Conservation (phyloP, 2,329 filamentous ascomycete species). For the Pseudofabraea citricarpa region DNA sequence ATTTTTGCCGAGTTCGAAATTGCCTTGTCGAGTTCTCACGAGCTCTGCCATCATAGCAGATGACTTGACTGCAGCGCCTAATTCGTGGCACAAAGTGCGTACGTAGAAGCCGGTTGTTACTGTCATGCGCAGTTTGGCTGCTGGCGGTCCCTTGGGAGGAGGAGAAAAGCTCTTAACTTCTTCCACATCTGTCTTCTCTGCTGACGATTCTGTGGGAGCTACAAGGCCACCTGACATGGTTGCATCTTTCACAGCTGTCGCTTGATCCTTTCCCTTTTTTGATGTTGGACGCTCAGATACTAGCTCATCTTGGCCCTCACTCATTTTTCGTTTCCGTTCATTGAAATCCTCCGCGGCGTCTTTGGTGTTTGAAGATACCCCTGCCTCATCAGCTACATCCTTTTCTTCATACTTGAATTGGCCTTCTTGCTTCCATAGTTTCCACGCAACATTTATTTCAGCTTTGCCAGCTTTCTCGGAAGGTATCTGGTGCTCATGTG, state of each 20-base stretch:
- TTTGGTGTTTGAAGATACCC: slow-evolving; percentile 7
- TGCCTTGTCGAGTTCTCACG: slow-evolving; percentile 72
- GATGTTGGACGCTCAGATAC: slow-evolving; percentile 20
- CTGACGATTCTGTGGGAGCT: slow-evolving; percentile 9
- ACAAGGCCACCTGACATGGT: slow-evolving; percentile 27
- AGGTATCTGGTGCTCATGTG: slow-evolving; percentile 76
- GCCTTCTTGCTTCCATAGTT: slow-evolving; percentile 54
- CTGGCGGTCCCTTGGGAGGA: slow-evolving; percentile 58
- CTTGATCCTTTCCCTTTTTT: slow-evolving; percentile 16
- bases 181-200: slow-evolving; percentile 5
- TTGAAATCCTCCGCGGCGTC: slow-evolving; percentile 31
- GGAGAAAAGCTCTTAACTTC: too few relatives aligned
- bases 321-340: slow-evolving; percentile 24
- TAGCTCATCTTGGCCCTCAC: slow-evolving; percentile 25
- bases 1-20: slow-evolving; percentile 70
- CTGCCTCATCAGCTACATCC: slow-evolving; percentile 18
- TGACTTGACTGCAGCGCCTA: slow-evolving; percentile 77
- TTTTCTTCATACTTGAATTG: background rate
- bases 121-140: slow-evolving; percentile 80
- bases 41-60: slow-evolving; percentile 84
- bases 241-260: slow-evolving; percentile 9
- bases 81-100: slow-evolving; percentile 85
- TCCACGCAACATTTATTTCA: slow-evolving; percentile 73
- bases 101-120: slow-evolving; percentile 97
- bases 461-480: slow-evolving; percentile 69